Evolutionary conservation across 2,329 filamentous ascomycete species (phyloP), one percentile per base, ranked within the genome.

Genomic region (Dactylellina sp.): DNA sequence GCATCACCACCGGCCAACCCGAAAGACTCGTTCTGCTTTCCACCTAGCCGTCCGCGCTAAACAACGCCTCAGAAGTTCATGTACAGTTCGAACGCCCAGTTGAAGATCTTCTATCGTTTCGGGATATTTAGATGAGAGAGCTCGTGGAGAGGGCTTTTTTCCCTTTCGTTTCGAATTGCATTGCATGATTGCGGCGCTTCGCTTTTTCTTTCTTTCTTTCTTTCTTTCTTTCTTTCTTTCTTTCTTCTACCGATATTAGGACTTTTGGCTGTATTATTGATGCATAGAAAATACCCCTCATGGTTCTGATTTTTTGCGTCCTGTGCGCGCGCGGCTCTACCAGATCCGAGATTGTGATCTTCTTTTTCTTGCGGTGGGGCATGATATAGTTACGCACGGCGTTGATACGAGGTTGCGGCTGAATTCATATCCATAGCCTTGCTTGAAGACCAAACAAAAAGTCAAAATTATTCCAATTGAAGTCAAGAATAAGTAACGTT

Each of bases 71-170:
- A 46, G 52, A 46, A n/a, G 53, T 53, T 68, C 63, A 60, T 60
- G 49, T 28, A 16, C 39, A 44, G 39, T 22, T 18, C 4, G 42
- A 20, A 44, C 25, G 49, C 24, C n/a, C 42, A 24, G 18, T 28
- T 11, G 63, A 68, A 35, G 63, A 68, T 68, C 63, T 49, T 44
- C 46, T 66, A 57, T 66, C 52, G 14, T 59, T 66, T 66, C 11
- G 24, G 61, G 52, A 42, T 32, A 7, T 56, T 56, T 44, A n/a
- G 24, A 1, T 46, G 24, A 32, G 44, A 50, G 62, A 57, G 52
- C 62, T 66, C 62, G 49, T 18, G 35, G 20, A 62, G 18, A 46
- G 7, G n/a, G 24, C 52, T 35, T 47, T 56, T 12, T n/a, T n/a
- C n/a, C n/a, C n/a, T n/a, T n/a, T n/a, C n/a, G n/a, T n/a, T n/a